Evolutionary conservation across 2,329 filamentous ascomycete species (phyloP), one percentile per base, ranked within the genome.

Genomic region (Botrytis paeoniae): DNA sequence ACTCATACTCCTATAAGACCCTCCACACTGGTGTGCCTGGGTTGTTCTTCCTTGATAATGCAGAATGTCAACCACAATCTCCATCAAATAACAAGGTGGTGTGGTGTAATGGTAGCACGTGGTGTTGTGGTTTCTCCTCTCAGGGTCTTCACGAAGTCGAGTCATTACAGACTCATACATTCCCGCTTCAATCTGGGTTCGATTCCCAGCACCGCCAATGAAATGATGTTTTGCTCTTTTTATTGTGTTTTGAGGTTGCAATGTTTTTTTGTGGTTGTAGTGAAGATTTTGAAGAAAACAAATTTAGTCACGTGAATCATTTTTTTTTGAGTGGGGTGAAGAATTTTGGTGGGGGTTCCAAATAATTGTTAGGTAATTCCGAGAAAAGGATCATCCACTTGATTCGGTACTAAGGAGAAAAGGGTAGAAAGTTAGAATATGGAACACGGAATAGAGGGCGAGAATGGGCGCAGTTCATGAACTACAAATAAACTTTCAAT

Each of bases 61-160:
- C 32, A 20, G 22, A 37, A 12, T 7, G 1, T 0, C 4, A 4
- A 0, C 0, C 0, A 1, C 3, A 0, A 1, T 0, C 1, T 43
- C 0, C 35, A 54, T 54, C 64, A 43, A 64, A 43, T 41, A 14
- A 39, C 2, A 66, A 54, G 64, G 64, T 66, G 64, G 64, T 66
- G 64, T 66, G 64, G 64, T 66, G 64, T 66, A 66, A 66, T 66
- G 64, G 64, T 66, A 66, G 64, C 64, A 66, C 64, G 64, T 66
- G 45, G 64, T 66, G 64, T 66, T 66, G 64, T 66, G 64, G 64
- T 66, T 66, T 66, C 64, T 54, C 64, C 64, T 54, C 64, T 29
- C 2, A 29, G 64, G 64, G 64, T 66, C 64, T 54, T 66, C 64
- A 66, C 64, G 64, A 66, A 39, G 32, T 12, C 3, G 64, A 29